These are phyloP conservation scores for Polyrhizophydium stewartii DNA, from an alignment of 371 early-diverging fungal genomes.

Conservation along the genomic window DNA sequence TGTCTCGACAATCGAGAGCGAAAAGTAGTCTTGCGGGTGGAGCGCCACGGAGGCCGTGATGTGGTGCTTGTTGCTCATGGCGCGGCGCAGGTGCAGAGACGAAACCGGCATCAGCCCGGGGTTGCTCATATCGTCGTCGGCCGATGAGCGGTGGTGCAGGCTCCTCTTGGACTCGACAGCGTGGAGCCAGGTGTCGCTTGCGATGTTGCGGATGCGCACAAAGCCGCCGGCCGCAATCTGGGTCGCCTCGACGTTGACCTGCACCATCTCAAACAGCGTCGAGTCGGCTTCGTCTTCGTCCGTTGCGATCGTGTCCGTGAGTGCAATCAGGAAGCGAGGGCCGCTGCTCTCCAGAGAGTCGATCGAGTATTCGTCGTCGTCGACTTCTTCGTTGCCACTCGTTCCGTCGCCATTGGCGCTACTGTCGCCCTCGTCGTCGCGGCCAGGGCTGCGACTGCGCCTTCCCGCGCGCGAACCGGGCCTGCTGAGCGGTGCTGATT, in stretches of 20 bases:
- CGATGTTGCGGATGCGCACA: slow-evolving; percentile 42
- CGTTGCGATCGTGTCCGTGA: neutral
- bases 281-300: neutral
- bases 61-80: neutral
- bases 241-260: slow-evolving; percentile 29
- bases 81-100: neutral
- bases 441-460: too few relatives aligned
- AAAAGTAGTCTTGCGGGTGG: slow-evolving; percentile 31
- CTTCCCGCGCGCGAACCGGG: too few relatives aligned
- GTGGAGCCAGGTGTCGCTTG: slow-evolving; percentile 54
- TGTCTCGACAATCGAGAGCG: slow-evolving; percentile 15
- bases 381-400: neutral
- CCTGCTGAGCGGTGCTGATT: too few relatives aligned
- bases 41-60: neutral
- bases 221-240: slow-evolving; percentile 34
- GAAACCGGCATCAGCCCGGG: neutral
- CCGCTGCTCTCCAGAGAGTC: too few relatives aligned
- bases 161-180: slow-evolving; percentile 17
- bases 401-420: neutral
- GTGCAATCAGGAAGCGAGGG: neutral
- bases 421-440: neutral
- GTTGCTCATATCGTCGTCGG: neutral
- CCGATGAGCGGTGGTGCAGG: neutral
- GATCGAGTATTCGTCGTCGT: neutral
- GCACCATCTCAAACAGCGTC: slow-evolving; percentile 33